Base-by-base conservation (phyloP, 352 stramenopile genomes). In the Plasmopara halstedii region DNA sequence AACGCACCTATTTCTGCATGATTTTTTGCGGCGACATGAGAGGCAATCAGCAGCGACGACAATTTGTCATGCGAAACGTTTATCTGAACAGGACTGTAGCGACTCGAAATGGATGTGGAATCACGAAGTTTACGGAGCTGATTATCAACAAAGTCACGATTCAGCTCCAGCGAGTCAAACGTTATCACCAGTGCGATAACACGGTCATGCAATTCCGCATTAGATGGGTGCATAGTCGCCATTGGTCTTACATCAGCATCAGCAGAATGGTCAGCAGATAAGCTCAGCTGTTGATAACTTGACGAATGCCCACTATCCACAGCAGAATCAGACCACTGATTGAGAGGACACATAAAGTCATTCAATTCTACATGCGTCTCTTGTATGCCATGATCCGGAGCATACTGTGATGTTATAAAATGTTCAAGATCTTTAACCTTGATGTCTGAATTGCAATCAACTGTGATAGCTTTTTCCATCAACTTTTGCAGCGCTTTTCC, bases 11-110 rank as follows among this genome's bases (percentile, higher is more conserved):
- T 6, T 26, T 51, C 25, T 5, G 15, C 0, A 44, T 9, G 13
- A 29, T 37, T 4, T 19, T 15, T 9, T 51, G 6, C 17, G 37
- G 11, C 17, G 37, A 25, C 23, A 11, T 58, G 4, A 6, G 35
- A 21, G 14, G 60, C 13, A 70, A 44, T 10, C 11, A 29, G 11
- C 11, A 29, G 3, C 25, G 25, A 29, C 6, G 25, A 29, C 25
- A 29, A 29, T 20, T 79, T 45, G 35, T 56, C 57, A 29, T 81
- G 65, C 0, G 57, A 62, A 17, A 83, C 63, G 0, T 49, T 40
- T n/a, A 85, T 61, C 21, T 81, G 40, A 13, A 83, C 63, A 1
- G 73, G 70, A 36, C 56, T 67, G 36, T 74, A 81, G 13, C 73
- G 62, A 32, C 64, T 81, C 3, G 65, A 75, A 6, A 71, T 49